Percentiles rank a stretch among this genome's conserved stretches.
Conservation (phyloP, 2,329 filamentous ascomycete species). For the Fusarium sp. region DNA sequence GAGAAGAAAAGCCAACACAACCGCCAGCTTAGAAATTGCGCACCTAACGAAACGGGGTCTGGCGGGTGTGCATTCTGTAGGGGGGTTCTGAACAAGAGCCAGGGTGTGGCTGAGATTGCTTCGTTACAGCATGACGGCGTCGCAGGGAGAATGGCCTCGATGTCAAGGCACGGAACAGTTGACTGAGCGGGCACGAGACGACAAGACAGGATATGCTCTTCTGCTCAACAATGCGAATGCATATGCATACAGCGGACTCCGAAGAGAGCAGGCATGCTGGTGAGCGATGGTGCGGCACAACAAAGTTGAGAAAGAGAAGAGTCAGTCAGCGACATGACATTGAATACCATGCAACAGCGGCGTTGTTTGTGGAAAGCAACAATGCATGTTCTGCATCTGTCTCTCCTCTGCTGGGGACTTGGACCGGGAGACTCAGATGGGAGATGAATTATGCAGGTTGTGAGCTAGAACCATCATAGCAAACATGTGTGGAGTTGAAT, state of each 20-base stretch:
- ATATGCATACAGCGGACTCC: neutral
- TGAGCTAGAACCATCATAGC: neutral
- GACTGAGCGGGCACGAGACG: neutral
- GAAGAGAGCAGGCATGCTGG: slow-evolving; percentile 18
- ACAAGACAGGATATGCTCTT: neutral
- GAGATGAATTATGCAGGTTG: slow-evolving; percentile 28
- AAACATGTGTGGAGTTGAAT: slow-evolving; percentile 6
- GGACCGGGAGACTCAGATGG: slow-evolving; percentile 10
- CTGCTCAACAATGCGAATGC: slow-evolving; percentile 1
- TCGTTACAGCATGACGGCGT: slow-evolving; percentile 26
- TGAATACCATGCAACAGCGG: slow-evolving; percentile 14
- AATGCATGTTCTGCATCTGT: slow-evolving; percentile 34
- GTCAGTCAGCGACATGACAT: slow-evolving; percentile 21
- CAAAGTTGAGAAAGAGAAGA: slow-evolving; percentile 8
- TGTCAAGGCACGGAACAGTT: slow-evolving; percentile 29
- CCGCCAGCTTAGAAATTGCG: slow-evolving; percentile 41
- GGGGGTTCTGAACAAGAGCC: slow-evolving; percentile 28
- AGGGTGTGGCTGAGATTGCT: slow-evolving; percentile 41
- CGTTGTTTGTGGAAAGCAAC: slow-evolving; percentile 29
- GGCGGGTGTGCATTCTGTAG: slow-evolving; percentile 18
- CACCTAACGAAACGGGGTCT: slow-evolving; percentile 27
- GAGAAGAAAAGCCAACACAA: slow-evolving; percentile 9
- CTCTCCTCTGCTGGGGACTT: slow-evolving; percentile 41
- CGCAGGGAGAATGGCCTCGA: slow-evolving; percentile 31
- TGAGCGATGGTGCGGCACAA: slow-evolving; percentile 20